A percentile compares a stretch with the other conserved stretches of the same genome.
Evolutionary conservation across 2,329 filamentous ascomycete genomes (phyloP).

Genomic region (Talaromyces pinophilus): DNA sequence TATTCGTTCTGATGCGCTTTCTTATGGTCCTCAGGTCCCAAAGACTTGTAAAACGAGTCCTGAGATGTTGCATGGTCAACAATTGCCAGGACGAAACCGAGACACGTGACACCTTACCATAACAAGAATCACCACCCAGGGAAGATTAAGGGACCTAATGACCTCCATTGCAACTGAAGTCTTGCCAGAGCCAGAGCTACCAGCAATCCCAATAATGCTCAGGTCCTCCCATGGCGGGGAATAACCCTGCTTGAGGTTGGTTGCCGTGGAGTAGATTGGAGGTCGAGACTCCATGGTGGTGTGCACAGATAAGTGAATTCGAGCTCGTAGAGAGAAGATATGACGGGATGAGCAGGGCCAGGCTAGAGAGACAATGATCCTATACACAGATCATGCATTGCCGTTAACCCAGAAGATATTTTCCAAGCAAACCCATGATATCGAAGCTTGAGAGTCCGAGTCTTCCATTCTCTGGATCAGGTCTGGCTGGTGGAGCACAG

Average conservation of each 20-base stretch:
- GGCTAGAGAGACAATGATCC: slow-evolving; percentile 18
- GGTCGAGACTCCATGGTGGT: slow-evolving; percentile 39
- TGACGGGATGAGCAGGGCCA: slow-evolving; percentile 9
- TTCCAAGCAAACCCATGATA: not conserved
- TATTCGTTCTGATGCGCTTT: slow-evolving; percentile 87
- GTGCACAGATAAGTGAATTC: slow-evolving; percentile 6
- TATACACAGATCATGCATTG: slow-evolving; percentile 18
- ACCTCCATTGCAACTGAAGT: slow-evolving; percentile 92
- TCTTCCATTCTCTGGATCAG: slow-evolving; percentile 1
- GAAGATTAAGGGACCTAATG: slow-evolving; percentile 82
- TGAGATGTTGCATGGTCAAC: slow-evolving; percentile 40
- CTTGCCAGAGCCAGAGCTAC: slow-evolving; percentile 93
- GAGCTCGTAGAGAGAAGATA: not conserved
- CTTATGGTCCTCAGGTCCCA: slow-evolving; percentile 75
- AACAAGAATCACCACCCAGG: slow-evolving; percentile 96
- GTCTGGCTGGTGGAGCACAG: slow-evolving; percentile 17
- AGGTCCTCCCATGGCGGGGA: slow-evolving; percentile 94
- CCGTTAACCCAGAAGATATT: slow-evolving; percentile 12
- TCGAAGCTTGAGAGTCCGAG: slow-evolving; percentile 7
- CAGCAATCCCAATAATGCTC: slow-evolving; percentile 94
- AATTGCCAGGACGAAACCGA: not conserved
- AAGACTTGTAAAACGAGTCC: slow-evolving; percentile 96
- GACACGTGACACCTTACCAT: slow-evolving; percentile 64
- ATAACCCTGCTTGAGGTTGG: slow-evolving; percentile 60
- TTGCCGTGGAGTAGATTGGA: slow-evolving; percentile 39